Base-by-base conservation (phyloP, 2,329 filamentous ascomycete genomes). In the Stagonosporopsis vannaccii region DNA sequence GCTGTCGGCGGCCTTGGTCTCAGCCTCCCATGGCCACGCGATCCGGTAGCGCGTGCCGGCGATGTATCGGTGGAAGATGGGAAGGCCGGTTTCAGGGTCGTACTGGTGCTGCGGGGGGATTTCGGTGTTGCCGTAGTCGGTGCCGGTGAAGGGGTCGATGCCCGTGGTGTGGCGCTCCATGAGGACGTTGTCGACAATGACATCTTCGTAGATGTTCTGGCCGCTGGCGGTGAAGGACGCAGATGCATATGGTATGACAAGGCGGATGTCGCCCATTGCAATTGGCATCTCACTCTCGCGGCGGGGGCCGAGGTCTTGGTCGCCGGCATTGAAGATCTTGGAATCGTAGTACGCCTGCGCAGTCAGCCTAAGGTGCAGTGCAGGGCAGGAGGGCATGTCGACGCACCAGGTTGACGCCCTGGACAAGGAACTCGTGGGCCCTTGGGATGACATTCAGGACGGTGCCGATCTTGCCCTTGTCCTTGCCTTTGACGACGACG, bases 391-490 rank as follows among this genome's bases (percentile, higher is more conserved):
- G 32, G 17, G 13, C 20, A 12, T 12, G 32, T 22, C 2, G 28
- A 50, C 68, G 39, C 63, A 78, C 77, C 73, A 67, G 66, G 58
- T 81, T 81, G 46, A 81, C 26, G 20, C 71, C 76, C 42, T 70
- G 68, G 30, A 82, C 56, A 6, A 66, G 56, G 35, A 79, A 67
- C 9, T 65, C 60, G 25, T 75, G 73, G 13, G 62, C 65, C 2
- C 76, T 67, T 1, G 63, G 48, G 12, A 75, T 78, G 41, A 96
- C 79, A 1, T 79, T 74, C 57, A 74, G 75, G 40, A 98, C 85
- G n/a, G 80, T 79, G 46, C 91, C 90, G 76, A 99, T 95, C 79
- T 89, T 91, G 68, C 92, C 92, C 79, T 88, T 90, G 69, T 95
- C 90, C 32, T 83, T 84, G 8, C 94, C 93, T 58, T 89, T 86